Evolutionary conservation across 2,329 filamentous ascomycete genomes (phyloP).

Genomic region (Alternaria hordeiaustralica): DNA sequence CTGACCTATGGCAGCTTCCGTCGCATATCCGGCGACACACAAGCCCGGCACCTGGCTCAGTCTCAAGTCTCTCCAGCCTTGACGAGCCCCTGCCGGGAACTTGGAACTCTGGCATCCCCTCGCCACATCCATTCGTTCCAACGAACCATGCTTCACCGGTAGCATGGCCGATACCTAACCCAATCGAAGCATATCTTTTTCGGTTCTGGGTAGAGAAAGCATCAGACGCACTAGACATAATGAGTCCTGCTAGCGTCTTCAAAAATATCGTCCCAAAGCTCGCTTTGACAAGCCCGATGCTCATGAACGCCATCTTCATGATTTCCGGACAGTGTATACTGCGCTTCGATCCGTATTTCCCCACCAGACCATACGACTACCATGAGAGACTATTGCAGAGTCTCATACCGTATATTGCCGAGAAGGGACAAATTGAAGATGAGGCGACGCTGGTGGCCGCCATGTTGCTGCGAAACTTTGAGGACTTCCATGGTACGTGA

Average conservation of each 20-base stretch:
- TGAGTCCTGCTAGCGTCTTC: conserved; percentile 19
- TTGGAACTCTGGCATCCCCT: conserved; percentile 9
- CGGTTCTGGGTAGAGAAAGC: conserved; percentile 23
- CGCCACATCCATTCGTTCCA: not conserved
- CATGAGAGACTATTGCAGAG: conserved; percentile 22
- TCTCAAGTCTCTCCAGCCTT: conserved; percentile 14
- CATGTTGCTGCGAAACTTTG: conserved; percentile 25
- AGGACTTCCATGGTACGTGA: conserved; percentile 25
- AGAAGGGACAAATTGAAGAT: conserved; percentile 22
- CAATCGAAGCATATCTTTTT: conserved; percentile 20
- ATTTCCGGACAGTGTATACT: conserved; percentile 49
- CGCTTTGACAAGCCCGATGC: conserved; percentile 46
- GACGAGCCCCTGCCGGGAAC: conserved; percentile 5
- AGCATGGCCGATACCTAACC: conserved; percentile 16
- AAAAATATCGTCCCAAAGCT: conserved; percentile 17
- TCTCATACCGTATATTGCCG: conserved; percentile 24
- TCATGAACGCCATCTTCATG: conserved; percentile 50
- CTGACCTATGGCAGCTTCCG: conserved; percentile 4
- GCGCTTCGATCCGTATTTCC: conserved; percentile 24
- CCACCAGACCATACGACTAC: conserved; percentile 20
- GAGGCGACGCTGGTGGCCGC: conserved; percentile 25
- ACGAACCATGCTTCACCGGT: not conserved
- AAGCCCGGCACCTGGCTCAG: conserved; percentile 14
- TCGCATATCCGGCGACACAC: conserved; percentile 1
- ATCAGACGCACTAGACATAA: conserved; percentile 19